Conservation (phyloP, 306 rosid genomes). For the Arachis hypogaea region DNA sequence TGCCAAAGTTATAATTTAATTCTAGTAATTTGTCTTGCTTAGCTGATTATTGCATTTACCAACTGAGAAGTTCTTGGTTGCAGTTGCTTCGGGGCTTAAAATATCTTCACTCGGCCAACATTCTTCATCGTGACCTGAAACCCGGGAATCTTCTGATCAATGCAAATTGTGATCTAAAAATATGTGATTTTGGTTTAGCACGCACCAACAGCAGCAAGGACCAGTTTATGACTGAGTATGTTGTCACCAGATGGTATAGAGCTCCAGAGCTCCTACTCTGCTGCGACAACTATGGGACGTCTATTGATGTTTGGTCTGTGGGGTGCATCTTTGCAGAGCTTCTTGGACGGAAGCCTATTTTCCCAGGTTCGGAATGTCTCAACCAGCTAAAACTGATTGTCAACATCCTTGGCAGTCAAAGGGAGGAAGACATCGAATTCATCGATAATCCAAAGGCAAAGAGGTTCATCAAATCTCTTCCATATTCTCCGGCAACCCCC, state of each 20-base stretch:
- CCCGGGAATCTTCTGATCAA: slow-evolving; percentile 94
- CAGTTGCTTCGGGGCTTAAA: slow-evolving; percentile 94
- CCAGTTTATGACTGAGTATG: slow-evolving; percentile 97
- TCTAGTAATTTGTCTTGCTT: slow-evolving; percentile 22
- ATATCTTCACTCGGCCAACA: slow-evolving; percentile 95
- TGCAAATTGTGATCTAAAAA: slow-evolving; percentile 92
- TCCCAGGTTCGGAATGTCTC: slow-evolving; percentile 88
- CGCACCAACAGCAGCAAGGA: slow-evolving; percentile 76
- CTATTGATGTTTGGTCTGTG: slow-evolving; percentile 97
- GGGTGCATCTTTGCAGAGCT: slow-evolving; percentile 96
- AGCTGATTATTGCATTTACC: slow-evolving; percentile 35
- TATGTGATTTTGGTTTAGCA: slow-evolving; percentile 96
- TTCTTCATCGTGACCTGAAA: slow-evolving; percentile 92
- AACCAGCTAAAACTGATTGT: slow-evolving; percentile 86
- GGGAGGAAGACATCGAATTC: slow-evolving; percentile 86
- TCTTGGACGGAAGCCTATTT: slow-evolving; percentile 83
- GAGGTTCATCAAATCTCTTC: slow-evolving; percentile 66
- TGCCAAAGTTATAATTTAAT: neutral
- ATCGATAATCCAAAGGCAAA: slow-evolving; percentile 89
- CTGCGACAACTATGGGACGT: slow-evolving; percentile 88
- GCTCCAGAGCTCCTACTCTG: slow-evolving; percentile 95
- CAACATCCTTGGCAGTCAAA: slow-evolving; percentile 87
- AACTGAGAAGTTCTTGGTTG: slow-evolving; percentile 36
- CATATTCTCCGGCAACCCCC: slow-evolving; percentile 66
- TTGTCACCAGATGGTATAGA: slow-evolving; percentile 95